Base-by-base conservation (phyloP, 495 filamentous ascomycete species). In the Corynascus novoguineensis region DNA sequence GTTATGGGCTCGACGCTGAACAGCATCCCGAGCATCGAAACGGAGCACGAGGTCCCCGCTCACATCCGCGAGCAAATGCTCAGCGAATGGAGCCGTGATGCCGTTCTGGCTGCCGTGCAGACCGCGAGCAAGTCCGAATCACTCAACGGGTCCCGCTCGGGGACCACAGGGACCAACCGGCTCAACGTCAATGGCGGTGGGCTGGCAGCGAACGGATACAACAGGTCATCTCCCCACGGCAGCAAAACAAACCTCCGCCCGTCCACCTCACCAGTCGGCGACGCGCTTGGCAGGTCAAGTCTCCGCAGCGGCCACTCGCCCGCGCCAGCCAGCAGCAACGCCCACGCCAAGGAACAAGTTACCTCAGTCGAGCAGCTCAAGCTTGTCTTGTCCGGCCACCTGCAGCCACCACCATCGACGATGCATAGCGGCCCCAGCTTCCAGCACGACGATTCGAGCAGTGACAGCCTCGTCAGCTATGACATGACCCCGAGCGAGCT, bases 281-380 rank as follows among this genome's bases (percentile, higher is more conserved):
- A 58, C 11, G 64, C 57, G 57, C 40, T 72, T 32, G 71, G 75
- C 31, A 77, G 78, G 44, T 64, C 71, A 4, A 77, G 74, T 53
- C 50, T 74, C 38, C 74, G 72, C 31, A 79, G 75, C 60, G 71
- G 68, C 29, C 62, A 65, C 25, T 83, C 85, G 0, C 75, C 73
- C 27, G 74, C 78, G 17, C 76, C 76, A 17, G 71, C 74, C 28
- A 80, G 76, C 59, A 77, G 77, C 47, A 84, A 84, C 28, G 83
- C 74, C 64, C 15, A 52, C 11, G 17, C 35, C n/a, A 70, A 82
- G 55, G 84, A 80, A 27, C 68, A 60, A 19, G 85, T 89, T 11
- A 83, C 90, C n/a, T 85, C 87, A 34, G 85, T 95, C n/a, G 90
- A 91, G 54, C 90, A 95, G 62, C 76, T 96, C 57, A 92, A 91